phyloP scores from a whole-genome alignment of 108 stramenopile genomes.

The Fragilaria crotonensis region DNA sequence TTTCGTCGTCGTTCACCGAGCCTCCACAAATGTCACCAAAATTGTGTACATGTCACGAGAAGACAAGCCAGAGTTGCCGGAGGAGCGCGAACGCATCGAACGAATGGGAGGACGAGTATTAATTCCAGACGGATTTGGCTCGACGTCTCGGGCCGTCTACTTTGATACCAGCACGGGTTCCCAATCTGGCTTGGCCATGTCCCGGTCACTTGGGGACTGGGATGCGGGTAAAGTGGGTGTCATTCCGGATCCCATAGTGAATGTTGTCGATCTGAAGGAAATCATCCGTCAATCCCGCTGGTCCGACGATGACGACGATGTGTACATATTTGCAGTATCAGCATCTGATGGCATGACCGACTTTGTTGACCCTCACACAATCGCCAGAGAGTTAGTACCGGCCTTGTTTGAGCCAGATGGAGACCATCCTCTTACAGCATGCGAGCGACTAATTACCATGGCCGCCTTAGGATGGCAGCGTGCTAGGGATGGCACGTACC shows the following conservation, averaged over 20 bases:
- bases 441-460: conserved; percentile 64
- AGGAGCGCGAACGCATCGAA: conserved; percentile 63
- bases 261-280: conserved; percentile 49
- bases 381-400: conserved; percentile 46
- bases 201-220: conserved; percentile 72
- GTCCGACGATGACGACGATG: conserved; percentile 24
- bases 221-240: conserved; percentile 61
- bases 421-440: conserved; percentile 50
- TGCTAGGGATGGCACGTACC: conserved; percentile 62
- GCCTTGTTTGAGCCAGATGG: conserved; percentile 42
- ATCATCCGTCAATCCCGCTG: not conserved
- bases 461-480: conserved; percentile 72
- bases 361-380: conserved; percentile 38
- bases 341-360: conserved; percentile 77
- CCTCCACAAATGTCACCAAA: conserved; percentile 9
- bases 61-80: conserved; percentile 41
- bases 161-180: conserved; percentile 61
- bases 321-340: conserved; percentile 69
- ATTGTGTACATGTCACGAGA: conserved; percentile 67
- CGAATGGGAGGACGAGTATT: conserved; percentile 58
- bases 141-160: conserved; percentile 60
- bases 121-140: conserved; percentile 26
- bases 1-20: conserved; percentile 62
- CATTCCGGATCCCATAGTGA: conserved; percentile 70
- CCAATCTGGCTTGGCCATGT: conserved; percentile 73